These are phyloP conservation scores for Aspergillus flavus DNA, from an alignment of 2,329 filamentous ascomycete species.

Conservation along the genomic window DNA sequence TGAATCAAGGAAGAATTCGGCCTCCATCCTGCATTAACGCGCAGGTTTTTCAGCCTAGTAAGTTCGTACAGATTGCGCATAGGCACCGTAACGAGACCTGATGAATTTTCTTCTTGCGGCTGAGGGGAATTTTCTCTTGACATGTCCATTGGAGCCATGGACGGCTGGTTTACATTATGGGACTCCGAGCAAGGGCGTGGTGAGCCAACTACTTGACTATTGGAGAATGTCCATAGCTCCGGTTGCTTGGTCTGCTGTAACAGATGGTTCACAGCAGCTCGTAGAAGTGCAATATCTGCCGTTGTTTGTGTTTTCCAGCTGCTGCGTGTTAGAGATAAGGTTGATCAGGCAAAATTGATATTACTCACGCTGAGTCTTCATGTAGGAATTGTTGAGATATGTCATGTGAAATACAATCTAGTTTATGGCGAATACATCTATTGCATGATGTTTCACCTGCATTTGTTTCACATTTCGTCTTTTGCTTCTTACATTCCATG, in stretches of 20 bases:
- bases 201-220: background rate
- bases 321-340: background rate
- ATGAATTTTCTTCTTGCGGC: slow-evolving; percentile 16
- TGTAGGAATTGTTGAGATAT: slow-evolving; percentile 16
- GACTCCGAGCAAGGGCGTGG: background rate
- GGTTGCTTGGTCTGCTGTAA: slow-evolving; percentile 8
- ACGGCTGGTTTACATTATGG: background rate
- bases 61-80: slow-evolving; percentile 42
- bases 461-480: slow-evolving; percentile 17
- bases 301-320: slow-evolving; percentile 16
- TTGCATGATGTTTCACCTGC: slow-evolving; percentile 18
- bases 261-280: slow-evolving; percentile 7
- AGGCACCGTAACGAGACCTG: slow-evolving; percentile 40
- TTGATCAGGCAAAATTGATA: background rate
- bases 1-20: slow-evolving; percentile 25
- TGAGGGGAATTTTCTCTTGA: slow-evolving; percentile 9
- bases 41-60: slow-evolving; percentile 45
- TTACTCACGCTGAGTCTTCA: slow-evolving; percentile 11
- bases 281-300: slow-evolving; percentile 9
- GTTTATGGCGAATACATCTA: slow-evolving; percentile 3
- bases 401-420: slow-evolving; percentile 14
- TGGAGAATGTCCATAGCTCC: background rate
- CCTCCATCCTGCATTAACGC: slow-evolving; percentile 6
- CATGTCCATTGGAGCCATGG: slow-evolving; percentile 1
- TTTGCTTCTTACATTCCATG: slow-evolving; percentile 16